Evolutionary conservation across 2,329 filamentous ascomycete species (phyloP).

Genomic region (Zymoseptoria brevis): DNA sequence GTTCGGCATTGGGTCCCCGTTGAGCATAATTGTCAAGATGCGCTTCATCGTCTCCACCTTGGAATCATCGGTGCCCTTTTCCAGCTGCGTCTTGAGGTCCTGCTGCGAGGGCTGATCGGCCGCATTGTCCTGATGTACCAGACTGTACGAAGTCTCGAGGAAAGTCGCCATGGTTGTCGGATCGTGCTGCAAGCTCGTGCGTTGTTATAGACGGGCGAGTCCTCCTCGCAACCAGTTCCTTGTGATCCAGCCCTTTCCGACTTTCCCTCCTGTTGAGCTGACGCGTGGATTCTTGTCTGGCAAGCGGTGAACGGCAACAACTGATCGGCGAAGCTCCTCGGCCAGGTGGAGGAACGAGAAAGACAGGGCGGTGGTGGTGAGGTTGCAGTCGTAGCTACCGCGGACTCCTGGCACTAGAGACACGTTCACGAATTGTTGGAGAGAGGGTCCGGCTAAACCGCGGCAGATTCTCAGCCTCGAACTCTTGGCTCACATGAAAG

Average conservation of each 20-base stretch:
- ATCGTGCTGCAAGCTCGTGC: slow-evolving; percentile 1
- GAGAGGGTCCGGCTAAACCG: neutral
- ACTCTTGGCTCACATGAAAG: neutral
- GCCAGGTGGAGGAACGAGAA: neutral
- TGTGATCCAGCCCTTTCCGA: slow-evolving; percentile 22
- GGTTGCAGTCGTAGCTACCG: neutral
- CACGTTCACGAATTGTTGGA: neutral
- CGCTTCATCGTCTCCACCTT: slow-evolving; percentile 63
- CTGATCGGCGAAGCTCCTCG: neutral
- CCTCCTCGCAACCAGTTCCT: slow-evolving; percentile 22
- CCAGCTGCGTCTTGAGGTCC: slow-evolving; percentile 65
- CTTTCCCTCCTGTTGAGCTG: slow-evolving; percentile 5
- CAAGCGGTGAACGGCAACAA: neutral
- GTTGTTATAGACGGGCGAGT: slow-evolving; percentile 14
- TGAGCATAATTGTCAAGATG: slow-evolving; percentile 94
- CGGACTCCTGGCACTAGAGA: neutral
- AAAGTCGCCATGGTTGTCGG: slow-evolving; percentile 75
- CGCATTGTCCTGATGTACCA: slow-evolving; percentile 96
- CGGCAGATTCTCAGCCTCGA: neutral
- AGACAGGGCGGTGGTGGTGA: neutral
- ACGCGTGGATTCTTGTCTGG: neutral
- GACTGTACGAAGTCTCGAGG: slow-evolving; percentile 87
- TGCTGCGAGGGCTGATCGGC: slow-evolving; percentile 84
- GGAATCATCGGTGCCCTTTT: slow-evolving; percentile 34
- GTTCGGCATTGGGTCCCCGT: slow-evolving; percentile 90